Evolutionary conservation across 371 early-diverging fungal species (phyloP).

Genomic region (Mortierella sp.): DNA sequence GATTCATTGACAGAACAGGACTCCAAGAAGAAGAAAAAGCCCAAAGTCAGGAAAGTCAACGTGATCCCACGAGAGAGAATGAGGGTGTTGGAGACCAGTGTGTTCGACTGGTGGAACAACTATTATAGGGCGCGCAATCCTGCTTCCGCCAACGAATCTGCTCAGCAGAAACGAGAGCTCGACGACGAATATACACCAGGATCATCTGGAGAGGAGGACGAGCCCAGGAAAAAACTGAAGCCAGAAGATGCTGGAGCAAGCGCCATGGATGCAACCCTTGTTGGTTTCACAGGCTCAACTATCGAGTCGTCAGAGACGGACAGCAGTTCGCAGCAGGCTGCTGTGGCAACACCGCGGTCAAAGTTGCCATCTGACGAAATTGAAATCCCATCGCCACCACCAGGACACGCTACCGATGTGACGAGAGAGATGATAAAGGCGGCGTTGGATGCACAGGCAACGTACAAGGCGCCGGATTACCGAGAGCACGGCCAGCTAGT

Average conservation of each 20-base stretch:
- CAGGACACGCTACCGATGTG: constrained; percentile 34
- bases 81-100: constrained; percentile 27
- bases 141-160: background rate
- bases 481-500: constrained; percentile 53
- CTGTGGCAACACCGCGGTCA: background rate
- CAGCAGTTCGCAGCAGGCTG: background rate
- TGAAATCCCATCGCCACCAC: constrained; percentile 36
- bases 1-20: background rate
- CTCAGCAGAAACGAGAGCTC: constrained; percentile 15
- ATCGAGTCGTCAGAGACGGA: background rate
- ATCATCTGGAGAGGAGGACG: background rate
- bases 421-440: constrained; percentile 21
- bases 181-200: background rate
- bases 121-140: background rate
- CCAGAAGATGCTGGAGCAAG: background rate
- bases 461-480: constrained; percentile 36
- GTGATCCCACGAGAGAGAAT: constrained; percentile 38
- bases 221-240: constrained; percentile 15
- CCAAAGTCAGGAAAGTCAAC: constrained; percentile 24
- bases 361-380: background rate
- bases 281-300: too few species aligned
- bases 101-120: constrained; percentile 36
- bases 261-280: background rate
- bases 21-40: constrained; percentile 19
- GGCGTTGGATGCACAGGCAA: constrained; percentile 35